Base-by-base conservation (phyloP, 352 stramenopile species). In the Phytopythium cucurbitacearum region DNA sequence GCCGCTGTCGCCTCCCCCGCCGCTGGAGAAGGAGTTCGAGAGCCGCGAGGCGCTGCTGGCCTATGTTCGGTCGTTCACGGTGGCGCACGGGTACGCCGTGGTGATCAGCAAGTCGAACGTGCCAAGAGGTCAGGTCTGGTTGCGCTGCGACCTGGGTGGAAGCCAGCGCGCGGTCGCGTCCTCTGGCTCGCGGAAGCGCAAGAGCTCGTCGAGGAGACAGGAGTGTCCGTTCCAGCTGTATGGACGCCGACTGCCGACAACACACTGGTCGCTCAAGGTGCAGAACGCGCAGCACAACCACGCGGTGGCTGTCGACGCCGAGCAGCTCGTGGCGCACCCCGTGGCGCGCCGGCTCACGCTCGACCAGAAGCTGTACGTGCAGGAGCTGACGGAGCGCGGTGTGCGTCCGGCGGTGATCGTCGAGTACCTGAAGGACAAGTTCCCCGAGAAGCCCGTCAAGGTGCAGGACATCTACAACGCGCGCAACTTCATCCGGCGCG, bases 381-480 rank as follows among this genome's bases (percentile, higher is more conserved):
- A 72, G 10, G 50, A 74, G 36, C 47, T 80, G 36, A 80, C 70
- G 36, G 57, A 62, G 16, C 7, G 52, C 35, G 70, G 70, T 5
- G 43, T 60, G n/a, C 64, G 70, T 0, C 70, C 70, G 3, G 57
- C 58, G 12, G 28, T 6, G 7, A 80, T 84, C 28, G 53, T 84
- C 45, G 62, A 76, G 40, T 60, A 53, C 16, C 50, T 80, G 40
- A 67, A 67, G 50, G 57, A 69, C 34, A 21, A 51, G 15, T 75
- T 79, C 50, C 73, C 73, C 5, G 57, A 69, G 41, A 73, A 74
- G 35, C 60, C 58, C n/a, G 56, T 83, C 40, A 74, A 73, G 41
- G 65, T 78, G 40, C 69, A 74, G 51, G 73, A 78, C 53, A 72
- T 84, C 36, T 84, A 80, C 67, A 80, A 84, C 54, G 51, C 57